Evolutionary conservation across 1,139 yeast genomes (phyloP).

Genomic region (Saccharomyces hybrid): DNA sequence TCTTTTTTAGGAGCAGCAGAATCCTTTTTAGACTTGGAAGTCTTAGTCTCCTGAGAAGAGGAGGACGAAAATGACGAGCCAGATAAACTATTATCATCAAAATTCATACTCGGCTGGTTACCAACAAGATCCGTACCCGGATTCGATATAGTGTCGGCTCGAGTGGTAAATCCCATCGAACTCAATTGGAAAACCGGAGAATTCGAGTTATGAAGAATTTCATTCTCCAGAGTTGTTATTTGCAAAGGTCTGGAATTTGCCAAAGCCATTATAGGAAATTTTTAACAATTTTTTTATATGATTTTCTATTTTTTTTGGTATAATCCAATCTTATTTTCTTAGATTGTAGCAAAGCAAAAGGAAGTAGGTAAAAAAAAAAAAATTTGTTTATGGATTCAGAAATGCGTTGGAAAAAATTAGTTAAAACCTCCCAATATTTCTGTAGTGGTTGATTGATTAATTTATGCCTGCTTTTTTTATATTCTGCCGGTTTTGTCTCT

Average conservation of each 20-base stretch:
- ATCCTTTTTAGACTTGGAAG: neutral
- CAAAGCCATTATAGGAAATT: slow-evolving; percentile 26
- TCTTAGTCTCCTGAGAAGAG: neutral
- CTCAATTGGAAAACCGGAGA: slow-evolving; percentile 31
- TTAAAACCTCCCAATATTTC: neutral
- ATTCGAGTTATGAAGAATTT: slow-evolving; percentile 25
- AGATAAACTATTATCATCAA: neutral
- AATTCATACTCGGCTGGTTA: neutral
- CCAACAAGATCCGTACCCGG: neutral
- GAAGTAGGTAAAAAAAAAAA: neutral
- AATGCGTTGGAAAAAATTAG: neutral
- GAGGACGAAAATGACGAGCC: neutral
- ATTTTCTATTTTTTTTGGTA: neutral
- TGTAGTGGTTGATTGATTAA: neutral
- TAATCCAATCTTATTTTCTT: neutral
- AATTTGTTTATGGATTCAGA: neutral
- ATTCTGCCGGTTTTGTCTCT: neutral
- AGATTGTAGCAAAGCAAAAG: slow-evolving; percentile 2
- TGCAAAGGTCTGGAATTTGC: slow-evolving; percentile 31
- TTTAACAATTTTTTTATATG: neutral
- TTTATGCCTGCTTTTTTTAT: neutral
- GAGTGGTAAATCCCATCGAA: slow-evolving; percentile 14
- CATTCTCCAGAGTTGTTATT: slow-evolving; percentile 28
- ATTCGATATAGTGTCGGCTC: neutral
- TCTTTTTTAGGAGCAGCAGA: neutral